Evolutionary conservation across 176 grass and related monocot genomes (phyloP), one percentile per base, ranked within the genome.

Genomic region (Alopecurus myosuroides): DNA sequence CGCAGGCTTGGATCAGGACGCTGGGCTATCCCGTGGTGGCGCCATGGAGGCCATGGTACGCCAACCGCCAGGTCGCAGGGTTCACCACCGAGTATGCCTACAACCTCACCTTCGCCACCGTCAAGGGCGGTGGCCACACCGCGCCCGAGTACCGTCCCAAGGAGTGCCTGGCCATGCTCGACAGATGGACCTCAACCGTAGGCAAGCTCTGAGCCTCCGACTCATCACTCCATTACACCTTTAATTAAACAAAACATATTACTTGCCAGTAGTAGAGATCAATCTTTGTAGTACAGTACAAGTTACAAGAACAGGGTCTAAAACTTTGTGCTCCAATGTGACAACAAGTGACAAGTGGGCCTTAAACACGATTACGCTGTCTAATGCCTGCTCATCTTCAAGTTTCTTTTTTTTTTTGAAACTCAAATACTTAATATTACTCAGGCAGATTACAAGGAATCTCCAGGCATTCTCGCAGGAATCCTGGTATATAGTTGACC

Each of bases 1-100:
- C 91, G 22, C 71, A 88, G 74, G 65, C 9, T 10, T 93, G 88
- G 91, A 90, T 90, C 20, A 53, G 73, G 14, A 82, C 74, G 26
- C 76, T 93, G 1, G 84, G 84, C 10, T 93, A 87, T 64, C 71
- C 82, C 45, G 45, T 48, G 45, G 45, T 48, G 45, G 45, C 45
- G 45, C 45, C 45, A 48, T 48, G 45, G 45, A 46, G 91, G 52
- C 86, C 88, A 5, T 93, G 91, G 91, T 79, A 3, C 23, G 74
- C 80, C 37, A 87, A 83, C 71, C 78, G 85, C 1, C 91, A 93
- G 84, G 85, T 93, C 22, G 88, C 88, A 11, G 88, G 91, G 57
- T 97, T 82, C 77, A 97, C 89, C 15, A 90, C 69, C 15, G 81
- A 55, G 3, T 97, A 97, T 50, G 91, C 85, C 0, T 84, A 97